Base-by-base conservation (phyloP, 2,329 filamentous ascomycete genomes). In the Fonsecaea pugnacius region DNA sequence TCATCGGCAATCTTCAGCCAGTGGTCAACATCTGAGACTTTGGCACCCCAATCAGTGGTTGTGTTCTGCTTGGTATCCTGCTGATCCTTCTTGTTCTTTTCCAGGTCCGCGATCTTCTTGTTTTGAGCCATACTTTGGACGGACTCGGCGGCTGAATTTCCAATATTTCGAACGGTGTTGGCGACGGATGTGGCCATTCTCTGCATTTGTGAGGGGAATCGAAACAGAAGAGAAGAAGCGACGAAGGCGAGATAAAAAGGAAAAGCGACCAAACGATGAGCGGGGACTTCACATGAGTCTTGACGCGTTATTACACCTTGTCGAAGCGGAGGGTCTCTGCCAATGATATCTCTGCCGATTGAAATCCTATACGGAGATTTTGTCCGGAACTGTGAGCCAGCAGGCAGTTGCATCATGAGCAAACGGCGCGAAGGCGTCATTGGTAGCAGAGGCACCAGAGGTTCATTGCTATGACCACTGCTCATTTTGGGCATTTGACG, bases 11-110 rank as follows among this genome's bases (percentile, higher is more conserved):
- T 82, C 58, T 85, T 86, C 60, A 96, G 80, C 91, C 91, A 95
- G 73, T 92, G 84, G 72, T 96, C 92, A 0, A 89, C 88, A 71
- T 89, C 89, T 48, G 80, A 79, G 72, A 92, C 84, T 76, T 89
- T 91, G 32, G 89, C 86, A 24, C 92, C 92, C 77, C 84, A 91
- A 72, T 96, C 91, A 55, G 88, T 89, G 0, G 91, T 94, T 69
- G 92, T 85, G 43, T 84, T 82, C 35, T 83, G 80, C 40, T 85
- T 82, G 56, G 83, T 77, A 36, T 59, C 24, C 51, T 84, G 78
- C 1, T 86, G 81, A 72, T 91, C 82, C 60, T 86, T 83, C 46
- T 65, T 59, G 30, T 71, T 59, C 46, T 78, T 77, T 30, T 80
- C 75, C 54, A 93, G 79, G 71, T 92, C 87, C 4, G 68, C 68